Evolutionary conservation across 176 grass and related monocot genomes (phyloP), one percentile per base, ranked within the genome.

Genomic region (Poa annua): DNA sequence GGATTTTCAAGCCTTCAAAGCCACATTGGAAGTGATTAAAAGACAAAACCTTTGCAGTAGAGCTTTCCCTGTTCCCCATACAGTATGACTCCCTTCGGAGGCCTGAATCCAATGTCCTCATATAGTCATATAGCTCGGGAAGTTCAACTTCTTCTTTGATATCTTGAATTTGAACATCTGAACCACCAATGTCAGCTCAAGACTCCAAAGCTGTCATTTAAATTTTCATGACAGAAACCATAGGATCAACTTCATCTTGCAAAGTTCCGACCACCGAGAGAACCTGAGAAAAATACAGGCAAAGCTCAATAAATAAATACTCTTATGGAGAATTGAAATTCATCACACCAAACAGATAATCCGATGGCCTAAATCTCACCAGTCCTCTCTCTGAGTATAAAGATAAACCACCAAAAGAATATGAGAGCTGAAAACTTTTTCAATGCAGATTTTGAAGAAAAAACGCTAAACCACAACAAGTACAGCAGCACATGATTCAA

Each of bases 141-240:
- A 92, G 89, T 67, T 94, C 89, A 56, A 94, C 87, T 53, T 89
- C 89, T 57, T 94, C 89, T 85, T 94, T 92, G 38, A 94, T 94
- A 72, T 94, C 92, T 89, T 92, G 92, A 85, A 94, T 92, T 82
- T 94, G 92, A 65, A 89, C 89, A 85, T 92, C 92, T 71, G 92
- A 81, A 44, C 89, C 87, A 85, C 92, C 92, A 65, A 94, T 92
- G 78, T 89, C 89, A 66, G 89, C 92, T 80, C 91, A 92, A 74
- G 89, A 94, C 65, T 94, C 89, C 66, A 92, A 81, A 87, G 92
- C 87, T 67, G 89, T 89, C 60, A 92, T 94, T 64, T 94, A 89
- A 48, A 94, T 87, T 87, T 94, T 94, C 92, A 94, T 94, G 32
- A 94, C 89, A 51, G 92, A 94, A 81, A 94, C 89, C 89, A 94